Base-by-base conservation (phyloP, 2,329 filamentous ascomycete species). In the Pseudogymnoascus verrucosus region DNA sequence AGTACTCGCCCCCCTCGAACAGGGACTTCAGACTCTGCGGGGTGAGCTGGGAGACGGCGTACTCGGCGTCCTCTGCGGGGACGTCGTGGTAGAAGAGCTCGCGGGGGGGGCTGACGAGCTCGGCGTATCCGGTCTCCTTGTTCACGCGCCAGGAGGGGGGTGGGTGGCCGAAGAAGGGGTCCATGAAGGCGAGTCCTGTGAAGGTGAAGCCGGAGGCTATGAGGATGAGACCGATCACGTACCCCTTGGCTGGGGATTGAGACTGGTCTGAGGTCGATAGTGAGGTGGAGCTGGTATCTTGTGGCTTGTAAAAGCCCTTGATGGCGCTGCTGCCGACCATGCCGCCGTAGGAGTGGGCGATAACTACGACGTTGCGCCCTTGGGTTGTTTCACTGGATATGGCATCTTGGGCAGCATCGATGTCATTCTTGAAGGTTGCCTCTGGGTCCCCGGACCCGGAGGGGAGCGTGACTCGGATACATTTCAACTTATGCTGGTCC, bases 261-360 rank as follows among this genome's bases (percentile, higher is more conserved):
- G 63, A 40, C 34, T n/a, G 19, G 5, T 65, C 42, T 1, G 62
- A 51, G 28, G 44, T 10, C 4, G 66, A 60, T 28, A 12, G 47
- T 59, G 5, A 34, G n/a, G 26, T 63, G 65, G 62, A 26, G 63
- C 66, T 40, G 64, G 61, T 8, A 61, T 69, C 54, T 44, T 69
- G 61, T 64, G 66, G 36, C 63, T 66, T 60, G 0, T 75, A 69
- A 67, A 79, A 70, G 39, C 73, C 76, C 69, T 76, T 74, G 63
- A 79, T 75, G 1, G 76, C 75, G 62, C 77, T 76, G 63, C 75
- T 73, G 14, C 75, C 65, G 16, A 71, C 26, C 44, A 54, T 70
- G 31, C 77, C 76, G n/a, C 78, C 78, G 62, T 79, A 80, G 0
- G 77, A 79, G 64, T 79, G 78, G 3, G 74, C 74, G 10, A 79